Evolutionary conservation across 192 early-diverging fungal species (phyloP).

Genomic region (Gaertneriomyces semiglobifer): DNA sequence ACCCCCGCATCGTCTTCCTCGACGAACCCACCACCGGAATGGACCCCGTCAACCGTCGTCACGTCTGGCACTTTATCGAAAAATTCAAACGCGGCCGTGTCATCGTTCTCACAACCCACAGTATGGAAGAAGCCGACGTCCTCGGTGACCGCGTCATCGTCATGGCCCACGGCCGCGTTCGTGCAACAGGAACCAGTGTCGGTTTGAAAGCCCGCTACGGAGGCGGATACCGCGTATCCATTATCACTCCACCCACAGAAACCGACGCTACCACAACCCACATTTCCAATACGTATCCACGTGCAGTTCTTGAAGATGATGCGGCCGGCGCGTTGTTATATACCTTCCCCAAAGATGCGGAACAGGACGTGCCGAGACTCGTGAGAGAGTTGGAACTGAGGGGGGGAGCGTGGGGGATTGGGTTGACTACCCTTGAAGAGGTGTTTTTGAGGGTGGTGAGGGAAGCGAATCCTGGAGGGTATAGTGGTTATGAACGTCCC

Average conservation of each 20-base stretch:
- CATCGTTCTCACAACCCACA: conserved; percentile 69
- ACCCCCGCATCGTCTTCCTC: conserved; percentile 65
- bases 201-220: conserved; percentile 74
- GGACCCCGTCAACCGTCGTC: conserved; percentile 76
- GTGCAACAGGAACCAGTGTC: conserved; percentile 66
- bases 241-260: conserved; percentile 53
- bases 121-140: conserved; percentile 67
- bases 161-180: conserved; percentile 70
- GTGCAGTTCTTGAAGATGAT: conserved; percentile 64
- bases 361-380: conserved; percentile 7
- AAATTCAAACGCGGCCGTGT: conserved; percentile 71
- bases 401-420: conserved; percentile 53
- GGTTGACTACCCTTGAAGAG: conserved; percentile 66
- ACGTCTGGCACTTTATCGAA: conserved; percentile 76
- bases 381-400: conserved; percentile 9
- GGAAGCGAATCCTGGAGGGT: conserved; percentile 39
- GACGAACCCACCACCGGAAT: conserved; percentile 71
- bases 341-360: conserved; percentile 50
- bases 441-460: conserved; percentile 60
- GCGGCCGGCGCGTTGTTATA: conserved; percentile 65
- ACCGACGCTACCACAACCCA: conserved; percentile 45
- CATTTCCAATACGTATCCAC: conserved; percentile 46
- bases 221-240: conserved; percentile 63
- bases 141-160: conserved; percentile 66
- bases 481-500: conserved; percentile 17